Base-by-base conservation (phyloP, 805 yeast genomes). In the Candida nitratophila region DNA sequence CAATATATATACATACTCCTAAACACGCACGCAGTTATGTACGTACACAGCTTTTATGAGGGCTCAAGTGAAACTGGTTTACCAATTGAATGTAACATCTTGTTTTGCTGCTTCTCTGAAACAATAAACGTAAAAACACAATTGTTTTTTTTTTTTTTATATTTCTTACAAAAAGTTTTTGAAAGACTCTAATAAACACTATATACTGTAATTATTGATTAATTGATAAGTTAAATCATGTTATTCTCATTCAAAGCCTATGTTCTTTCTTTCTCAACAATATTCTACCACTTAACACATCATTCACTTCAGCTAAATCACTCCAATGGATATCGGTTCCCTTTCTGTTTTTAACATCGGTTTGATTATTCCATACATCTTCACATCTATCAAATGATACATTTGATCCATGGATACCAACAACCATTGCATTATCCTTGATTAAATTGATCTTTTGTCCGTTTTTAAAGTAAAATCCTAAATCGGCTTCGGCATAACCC, bases 301-400 rank as follows among this genome's bases (percentile, higher is more conserved):
- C 86, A 48, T 79, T 76, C 30, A 80, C 75, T 45, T 71, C 70
- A 45, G 70, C 72, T 66, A 79, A 69, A 40, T 73, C 68, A 42
- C 69, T 66, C 95, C 95, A 86, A 61, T 85, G 93, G 39, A 83
- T 65, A 2, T 72, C 74, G 42, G 64, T 65, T 44, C 89, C 87
- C 66, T 83, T 84, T 68, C 95, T 74, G 56, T 75, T 68, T 36
- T 60, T 61, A 33, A 79, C 64, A 57, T 83, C 74, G 2, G 91
- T 79, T 49, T 80, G 83, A 33, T 71, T 65, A 11, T 69, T 66
- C 78, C 83, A 83, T 45, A 86, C 64, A 8, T 67, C 64, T 39
- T 69, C 70, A 44, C 85, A 71, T 37, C 76, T 73, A 38, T 78
- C 73, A 63, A 82, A 85, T 34, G 65, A 64, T 41, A 84, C 70